Evolutionary conservation across 2,329 filamentous ascomycete species (phyloP).

Genomic region (Phialophora tarda): DNA sequence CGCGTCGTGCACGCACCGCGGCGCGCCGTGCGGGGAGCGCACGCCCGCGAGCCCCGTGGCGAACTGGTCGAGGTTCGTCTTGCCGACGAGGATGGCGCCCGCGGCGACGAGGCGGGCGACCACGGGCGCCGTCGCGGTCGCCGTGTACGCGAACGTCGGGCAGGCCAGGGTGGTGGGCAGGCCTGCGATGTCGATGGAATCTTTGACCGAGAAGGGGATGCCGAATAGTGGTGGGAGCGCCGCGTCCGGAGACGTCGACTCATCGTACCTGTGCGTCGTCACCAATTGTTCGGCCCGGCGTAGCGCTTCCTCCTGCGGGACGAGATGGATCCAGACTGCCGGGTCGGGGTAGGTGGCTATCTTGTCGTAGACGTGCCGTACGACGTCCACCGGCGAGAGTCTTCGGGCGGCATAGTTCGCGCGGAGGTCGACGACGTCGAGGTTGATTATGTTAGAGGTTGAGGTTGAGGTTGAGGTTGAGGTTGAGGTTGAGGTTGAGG

Average conservation of each 20-base stretch:
- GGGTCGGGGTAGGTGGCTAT: conserved; percentile 58
- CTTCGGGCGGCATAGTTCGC: not conserved
- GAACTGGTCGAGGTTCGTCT: conserved; percentile 65
- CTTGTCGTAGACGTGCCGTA: conserved; percentile 49
- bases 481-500: no score
- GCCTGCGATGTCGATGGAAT: conserved; percentile 54
- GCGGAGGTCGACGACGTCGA: conserved; percentile 15
- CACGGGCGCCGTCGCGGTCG: conserved; percentile 53
- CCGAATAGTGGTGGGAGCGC: conserved; percentile 54
- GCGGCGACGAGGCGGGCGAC: conserved; percentile 56
- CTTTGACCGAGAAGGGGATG: conserved; percentile 56
- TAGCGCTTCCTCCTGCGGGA: conserved; percentile 48
- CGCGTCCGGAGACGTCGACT: conserved; percentile 39
- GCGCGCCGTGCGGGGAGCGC: conserved; percentile 63
- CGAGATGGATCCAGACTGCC: conserved; percentile 59
- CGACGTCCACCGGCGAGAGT: conserved; percentile 16
- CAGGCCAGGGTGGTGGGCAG: conserved; percentile 55
- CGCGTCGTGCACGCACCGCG: conserved; percentile 56
- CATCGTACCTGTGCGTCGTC: conserved; percentile 43
- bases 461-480: not conserved
- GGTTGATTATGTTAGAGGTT: not conserved
- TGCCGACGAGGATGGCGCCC: conserved; percentile 63
- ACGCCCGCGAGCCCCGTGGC: conserved; percentile 66
- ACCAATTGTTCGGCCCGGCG: conserved; percentile 51
- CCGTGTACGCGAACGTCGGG: conserved; percentile 54